Conservation (phyloP, 345 rosid species). For the Pelargonium nanum region DNA sequence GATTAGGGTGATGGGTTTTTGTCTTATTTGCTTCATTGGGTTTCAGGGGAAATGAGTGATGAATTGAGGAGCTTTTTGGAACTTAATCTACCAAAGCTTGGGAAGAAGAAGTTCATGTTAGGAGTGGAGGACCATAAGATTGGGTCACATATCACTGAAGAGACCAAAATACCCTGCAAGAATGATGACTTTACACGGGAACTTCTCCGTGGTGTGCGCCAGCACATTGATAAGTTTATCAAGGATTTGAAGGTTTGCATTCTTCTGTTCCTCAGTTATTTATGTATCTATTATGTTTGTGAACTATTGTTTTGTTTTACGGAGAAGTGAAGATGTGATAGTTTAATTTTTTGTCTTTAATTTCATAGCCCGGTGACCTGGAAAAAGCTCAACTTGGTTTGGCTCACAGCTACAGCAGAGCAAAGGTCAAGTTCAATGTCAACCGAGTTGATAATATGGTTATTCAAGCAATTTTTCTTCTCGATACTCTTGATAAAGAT, state of each 20-base stretch:
- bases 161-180: conserved; percentile 73
- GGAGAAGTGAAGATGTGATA: neutral
- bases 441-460: conserved; percentile 91
- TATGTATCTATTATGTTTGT: no score
- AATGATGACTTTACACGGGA: conserved; percentile 78
- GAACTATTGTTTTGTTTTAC: no score
- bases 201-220: conserved; percentile 78
- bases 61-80: conserved; percentile 81
- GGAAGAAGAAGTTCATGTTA: conserved; percentile 69
- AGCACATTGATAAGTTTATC: conserved; percentile 73
- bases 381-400: conserved; percentile 95
- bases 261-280: neutral
- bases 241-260: conserved; percentile 76
- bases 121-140: conserved; percentile 83
- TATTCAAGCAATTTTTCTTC: conserved; percentile 84
- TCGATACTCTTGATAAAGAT: conserved; percentile 88
- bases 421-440: conserved; percentile 92
- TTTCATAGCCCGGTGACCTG: conserved; percentile 63
- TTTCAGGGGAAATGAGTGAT: conserved; percentile 55
- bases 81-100: conserved; percentile 79
- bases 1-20: neutral
- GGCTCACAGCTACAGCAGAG: conserved; percentile 92
- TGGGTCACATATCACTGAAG: conserved; percentile 74
- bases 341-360: neutral
- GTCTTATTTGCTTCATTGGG: neutral